phyloP scores from a whole-genome alignment of 1,139 yeast genomes.

The Kurtzmaniella quercitrusa region DNA sequence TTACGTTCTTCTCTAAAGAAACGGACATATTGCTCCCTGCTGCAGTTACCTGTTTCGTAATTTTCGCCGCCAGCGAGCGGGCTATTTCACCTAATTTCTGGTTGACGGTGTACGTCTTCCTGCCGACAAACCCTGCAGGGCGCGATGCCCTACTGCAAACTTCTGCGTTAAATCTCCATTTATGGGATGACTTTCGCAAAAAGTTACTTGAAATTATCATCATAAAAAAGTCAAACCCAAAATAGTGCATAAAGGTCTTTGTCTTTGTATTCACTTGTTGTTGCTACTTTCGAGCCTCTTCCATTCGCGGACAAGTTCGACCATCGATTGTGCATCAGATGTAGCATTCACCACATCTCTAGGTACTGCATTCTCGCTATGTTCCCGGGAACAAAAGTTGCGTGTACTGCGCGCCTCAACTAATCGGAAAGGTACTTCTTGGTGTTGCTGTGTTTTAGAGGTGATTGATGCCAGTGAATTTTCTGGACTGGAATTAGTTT shows the following conservation, averaged over 20 bases:
- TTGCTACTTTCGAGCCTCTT: constrained; percentile 7
- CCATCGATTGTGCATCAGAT: constrained; percentile 57
- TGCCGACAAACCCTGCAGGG: background rate
- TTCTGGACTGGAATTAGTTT: constrained; percentile 18
- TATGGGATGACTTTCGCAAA: background rate
- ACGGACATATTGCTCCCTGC: background rate
- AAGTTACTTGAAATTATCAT: background rate
- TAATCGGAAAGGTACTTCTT: constrained; percentile 43
- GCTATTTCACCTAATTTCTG: background rate
- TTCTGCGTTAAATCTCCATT: background rate
- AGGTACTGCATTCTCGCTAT: constrained; percentile 89
- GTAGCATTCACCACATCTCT: constrained; percentile 85
- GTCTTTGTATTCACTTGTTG: background rate
- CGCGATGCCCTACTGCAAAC: background rate
- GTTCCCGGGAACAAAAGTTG: constrained; percentile 74
- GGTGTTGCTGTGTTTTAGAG: background rate
- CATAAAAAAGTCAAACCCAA: background rate
- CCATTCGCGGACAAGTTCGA: constrained; percentile 65
- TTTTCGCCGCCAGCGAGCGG: background rate
- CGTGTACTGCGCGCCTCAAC: constrained; percentile 66
- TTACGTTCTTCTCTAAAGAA: background rate
- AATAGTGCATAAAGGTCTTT: background rate
- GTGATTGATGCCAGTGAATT: background rate
- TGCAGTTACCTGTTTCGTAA: background rate
- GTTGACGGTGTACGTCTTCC: background rate